Evolutionary conservation across 495 filamentous ascomycete species (phyloP), one percentile per base, ranked within the genome.

Genomic region (Penicillium manginii): DNA sequence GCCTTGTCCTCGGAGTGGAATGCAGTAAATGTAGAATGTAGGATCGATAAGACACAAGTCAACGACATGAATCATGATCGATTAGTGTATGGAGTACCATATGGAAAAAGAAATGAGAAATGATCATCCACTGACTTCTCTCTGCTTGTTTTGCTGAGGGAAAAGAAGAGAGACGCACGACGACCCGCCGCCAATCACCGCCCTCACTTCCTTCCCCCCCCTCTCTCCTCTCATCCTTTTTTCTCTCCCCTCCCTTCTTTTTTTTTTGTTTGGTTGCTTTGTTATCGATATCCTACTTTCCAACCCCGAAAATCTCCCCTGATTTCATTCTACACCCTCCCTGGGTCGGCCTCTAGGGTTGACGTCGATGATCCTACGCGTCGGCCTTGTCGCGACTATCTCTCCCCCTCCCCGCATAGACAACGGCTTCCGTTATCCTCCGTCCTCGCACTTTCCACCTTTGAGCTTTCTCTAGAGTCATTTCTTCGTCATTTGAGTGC

Each of bases 361-460:
- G 66, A 65, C 62, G 60, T 63, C 61, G 60, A 74, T 73, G 67
- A 67, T 70, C 43, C 57, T 71, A 70, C 72, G 72, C 75, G 73
- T 74, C 68, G 63, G 62, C 61, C 57, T 53, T 61, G 64, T 74
- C 71, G 73, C 75, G 75, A 12, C 19, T 26, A 47, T n/a, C 5
- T 15, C 3, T 67, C 55, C 52, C 69, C 72, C n/a, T n/a, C 66
- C 70, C 74, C 74, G 67, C 70, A 73, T 71, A 77, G 60, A 64
- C 62, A 64, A 70, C 65, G 62, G 66, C 57, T 63, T 58, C 52
- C 58, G 61, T 65, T 63, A 57, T 58, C 64, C 65, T 67, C 58
- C 62, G 55, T 68, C 64, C 31, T 55, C 55, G 54, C 50, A 17
- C 47, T 19, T 33, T 10, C 12, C 29, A 17, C 26, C 47, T n/a